phyloP scores from a whole-genome alignment of 345 rosid species.

The Garcia nutans region DNA sequence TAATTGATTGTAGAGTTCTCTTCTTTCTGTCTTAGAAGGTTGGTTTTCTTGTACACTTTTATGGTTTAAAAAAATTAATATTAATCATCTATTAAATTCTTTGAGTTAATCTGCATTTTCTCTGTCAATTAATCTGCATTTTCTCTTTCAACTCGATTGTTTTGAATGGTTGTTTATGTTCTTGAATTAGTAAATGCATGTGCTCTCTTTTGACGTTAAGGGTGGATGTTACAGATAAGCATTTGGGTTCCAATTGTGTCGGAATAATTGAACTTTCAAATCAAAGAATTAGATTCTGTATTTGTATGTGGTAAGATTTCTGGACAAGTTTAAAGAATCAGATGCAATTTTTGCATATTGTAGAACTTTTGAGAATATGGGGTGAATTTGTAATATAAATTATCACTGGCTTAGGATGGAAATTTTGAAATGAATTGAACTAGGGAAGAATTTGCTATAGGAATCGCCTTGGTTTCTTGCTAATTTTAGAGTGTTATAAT shows the following conservation, averaged over 20 bases:
- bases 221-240: neutral
- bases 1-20: neutral
- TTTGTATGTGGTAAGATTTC: neutral
- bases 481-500: too few species aligned
- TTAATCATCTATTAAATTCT: constrained; percentile 4
- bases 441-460: neutral
- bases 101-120: neutral
- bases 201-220: neutral
- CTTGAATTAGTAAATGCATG: neutral
- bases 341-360: neutral
- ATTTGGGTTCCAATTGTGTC: neutral
- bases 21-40: neutral
- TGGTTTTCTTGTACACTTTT: neutral
- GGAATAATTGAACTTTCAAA: neutral
- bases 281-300: neutral
- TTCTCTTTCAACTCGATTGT: neutral
- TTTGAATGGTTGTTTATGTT: too few species aligned
- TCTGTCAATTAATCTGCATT: too few species aligned
- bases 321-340: too few species aligned
- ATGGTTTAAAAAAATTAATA: neutral
- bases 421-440: too few species aligned
- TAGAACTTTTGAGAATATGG: neutral
- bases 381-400: neutral
- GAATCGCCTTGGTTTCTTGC: too few species aligned
- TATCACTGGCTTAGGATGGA: neutral